Conservation (phyloP, 2,329 filamentous ascomycete genomes). For the Venturia effusa region DNA sequence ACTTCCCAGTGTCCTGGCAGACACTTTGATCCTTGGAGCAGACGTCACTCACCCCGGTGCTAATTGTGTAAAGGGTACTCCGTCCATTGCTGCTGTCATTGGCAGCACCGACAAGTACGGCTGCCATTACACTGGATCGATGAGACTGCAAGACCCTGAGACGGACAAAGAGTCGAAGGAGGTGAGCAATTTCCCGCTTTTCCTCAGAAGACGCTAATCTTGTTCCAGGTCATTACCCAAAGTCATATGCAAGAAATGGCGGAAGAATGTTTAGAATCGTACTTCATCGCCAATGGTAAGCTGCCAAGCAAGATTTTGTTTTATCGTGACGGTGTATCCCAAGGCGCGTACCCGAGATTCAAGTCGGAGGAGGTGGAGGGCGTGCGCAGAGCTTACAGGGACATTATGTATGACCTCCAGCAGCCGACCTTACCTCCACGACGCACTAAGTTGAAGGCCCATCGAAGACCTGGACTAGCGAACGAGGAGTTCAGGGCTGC, state of each 20-base stretch:
- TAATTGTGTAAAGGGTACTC: slow-evolving; percentile 17
- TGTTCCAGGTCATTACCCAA: background rate
- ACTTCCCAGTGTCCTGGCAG: background rate
- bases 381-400: background rate
- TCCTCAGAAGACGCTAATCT: background rate
- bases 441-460: too few species aligned
- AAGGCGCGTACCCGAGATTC: slow-evolving; percentile 14
- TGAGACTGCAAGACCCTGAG: slow-evolving; percentile 5
- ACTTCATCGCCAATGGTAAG: background rate
- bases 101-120: slow-evolving; percentile 24
- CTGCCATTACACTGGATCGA: slow-evolving; percentile 20
- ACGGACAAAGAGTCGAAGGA: background rate
- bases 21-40: slow-evolving; percentile 30
- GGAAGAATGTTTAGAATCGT: background rate
- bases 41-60: slow-evolving; percentile 33
- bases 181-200: background rate
- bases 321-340: slow-evolving; percentile 20
- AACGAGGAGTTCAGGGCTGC: background rate
- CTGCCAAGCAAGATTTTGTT: slow-evolving; percentile 16
- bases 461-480: too few species aligned
- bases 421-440: too few species aligned
- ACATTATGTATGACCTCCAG: too few species aligned
- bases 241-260: background rate
- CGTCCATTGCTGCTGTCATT: slow-evolving; percentile 32
- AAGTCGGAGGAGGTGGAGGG: slow-evolving; percentile 8